These are phyloP conservation scores for Globisporangium barbulae DNA, from an alignment of 352 stramenopile species.

Conservation along the genomic window DNA sequence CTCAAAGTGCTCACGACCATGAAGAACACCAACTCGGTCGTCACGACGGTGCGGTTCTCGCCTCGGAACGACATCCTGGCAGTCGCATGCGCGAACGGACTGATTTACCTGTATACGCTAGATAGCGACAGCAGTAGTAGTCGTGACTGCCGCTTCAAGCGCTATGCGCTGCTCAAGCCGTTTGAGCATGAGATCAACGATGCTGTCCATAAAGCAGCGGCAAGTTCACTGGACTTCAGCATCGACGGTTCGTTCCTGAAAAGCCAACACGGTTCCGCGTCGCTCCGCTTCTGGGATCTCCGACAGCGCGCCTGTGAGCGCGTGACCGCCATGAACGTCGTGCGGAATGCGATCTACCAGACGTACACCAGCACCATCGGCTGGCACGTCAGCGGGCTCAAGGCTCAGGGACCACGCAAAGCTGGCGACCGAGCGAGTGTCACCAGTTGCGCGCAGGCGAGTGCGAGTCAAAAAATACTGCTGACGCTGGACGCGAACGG, in stretches of 20 bases:
- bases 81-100: slow-evolving; percentile 51
- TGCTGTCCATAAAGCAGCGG: slow-evolving; percentile 10
- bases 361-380: slow-evolving; percentile 44
- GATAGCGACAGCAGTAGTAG: slow-evolving; percentile 20
- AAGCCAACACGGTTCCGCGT: slow-evolving; percentile 35
- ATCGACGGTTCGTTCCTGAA: slow-evolving; percentile 55
- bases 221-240: slow-evolving; percentile 63
- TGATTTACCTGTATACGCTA: slow-evolving; percentile 73
- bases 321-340: slow-evolving; percentile 34
- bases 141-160: slow-evolving; percentile 25
- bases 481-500: slow-evolving; percentile 11
- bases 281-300: slow-evolving; percentile 64
- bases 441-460: slow-evolving; percentile 11
- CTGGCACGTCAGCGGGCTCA: slow-evolving; percentile 35
- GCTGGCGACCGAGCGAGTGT: not conserved
- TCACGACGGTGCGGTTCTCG: slow-evolving; percentile 46
- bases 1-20: slow-evolving; percentile 41
- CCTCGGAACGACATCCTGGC: slow-evolving; percentile 42
- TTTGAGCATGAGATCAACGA: slow-evolving; percentile 21
- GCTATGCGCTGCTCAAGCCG: slow-evolving; percentile 57
- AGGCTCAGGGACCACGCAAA: not conserved
- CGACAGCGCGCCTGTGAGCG: slow-evolving; percentile 39
- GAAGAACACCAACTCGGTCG: slow-evolving; percentile 53
- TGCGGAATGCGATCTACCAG: slow-evolving; percentile 55
- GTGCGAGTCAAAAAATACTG: slow-evolving; percentile 13